phyloP scores from a whole-genome alignment of 805 yeast species.

The Yueomyces sinensis region DNA sequence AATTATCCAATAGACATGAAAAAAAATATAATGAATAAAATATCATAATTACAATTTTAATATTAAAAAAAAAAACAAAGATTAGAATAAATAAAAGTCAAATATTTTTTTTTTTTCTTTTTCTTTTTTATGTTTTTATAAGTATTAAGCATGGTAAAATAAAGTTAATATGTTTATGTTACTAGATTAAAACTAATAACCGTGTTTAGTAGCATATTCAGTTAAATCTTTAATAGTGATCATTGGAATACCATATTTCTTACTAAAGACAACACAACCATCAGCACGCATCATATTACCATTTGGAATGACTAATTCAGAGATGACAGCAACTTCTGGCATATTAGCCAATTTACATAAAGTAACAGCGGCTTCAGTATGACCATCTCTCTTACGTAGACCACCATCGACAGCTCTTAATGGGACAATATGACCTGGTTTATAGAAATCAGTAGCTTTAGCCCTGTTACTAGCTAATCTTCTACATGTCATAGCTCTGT shows the following conservation, averaged over 20 bases:
- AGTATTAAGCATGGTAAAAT: too few species aligned
- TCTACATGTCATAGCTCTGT: slow-evolving; percentile 73
- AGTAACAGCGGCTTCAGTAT: slow-evolving; percentile 95
- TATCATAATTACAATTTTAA: too few species aligned
- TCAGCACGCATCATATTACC: slow-evolving; percentile 91
- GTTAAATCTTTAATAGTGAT: slow-evolving; percentile 69
- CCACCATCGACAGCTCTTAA: slow-evolving; percentile 83
- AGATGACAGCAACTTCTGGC: slow-evolving; percentile 79
- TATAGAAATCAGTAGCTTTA: slow-evolving; percentile 53
- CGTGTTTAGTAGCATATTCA: too few species aligned
- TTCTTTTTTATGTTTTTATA: too few species aligned
- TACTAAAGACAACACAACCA: slow-evolving; percentile 65
- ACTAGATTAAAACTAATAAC: too few species aligned
- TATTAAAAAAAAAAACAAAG: too few species aligned
- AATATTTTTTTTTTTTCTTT: too few species aligned
- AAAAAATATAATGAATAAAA: too few species aligned
- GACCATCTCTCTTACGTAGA: slow-evolving; percentile 74
- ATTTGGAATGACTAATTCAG: slow-evolving; percentile 90
- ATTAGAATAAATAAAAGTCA: too few species aligned
- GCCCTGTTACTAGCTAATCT: slow-evolving; percentile 45
- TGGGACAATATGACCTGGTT: slow-evolving; percentile 94
- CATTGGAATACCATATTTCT: slow-evolving; percentile 47
- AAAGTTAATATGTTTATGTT: too few species aligned
- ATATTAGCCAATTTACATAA: slow-evolving; percentile 64
- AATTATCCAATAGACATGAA: too few species aligned